phyloP scores from a whole-genome alignment of 148 eudicot species.

The Arbutus unedo region DNA sequence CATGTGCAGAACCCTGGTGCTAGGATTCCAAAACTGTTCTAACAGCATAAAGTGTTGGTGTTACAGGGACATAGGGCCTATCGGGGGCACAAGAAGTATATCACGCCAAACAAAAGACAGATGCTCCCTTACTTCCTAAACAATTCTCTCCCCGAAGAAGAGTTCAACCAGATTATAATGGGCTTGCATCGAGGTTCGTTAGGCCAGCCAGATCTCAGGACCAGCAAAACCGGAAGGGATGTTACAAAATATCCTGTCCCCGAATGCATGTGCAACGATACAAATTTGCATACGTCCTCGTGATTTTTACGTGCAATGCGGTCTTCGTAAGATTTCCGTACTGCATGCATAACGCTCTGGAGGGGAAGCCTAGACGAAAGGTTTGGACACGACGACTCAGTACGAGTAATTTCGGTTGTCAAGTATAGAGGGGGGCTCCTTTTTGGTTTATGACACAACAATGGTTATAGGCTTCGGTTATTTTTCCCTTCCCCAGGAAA shows the following conservation, averaged over 20 bases:
- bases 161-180: conserved; percentile 62
- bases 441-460: background rate
- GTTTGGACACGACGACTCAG: background rate
- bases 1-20: background rate
- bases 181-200: conserved; percentile 77
- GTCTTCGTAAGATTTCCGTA: background rate
- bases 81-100: conserved; percentile 86
- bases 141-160: conserved; percentile 65
- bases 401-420: background rate
- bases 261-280: conserved; percentile 78
- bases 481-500: background rate
- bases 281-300: conserved; percentile 17
- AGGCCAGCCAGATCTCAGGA: conserved; percentile 86
- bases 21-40: background rate
- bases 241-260: conserved; percentile 93
- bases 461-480: background rate
- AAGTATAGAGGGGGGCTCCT: background rate
- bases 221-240: conserved; percentile 71
- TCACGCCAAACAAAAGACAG: conserved; percentile 90
- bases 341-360: no score
- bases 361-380: background rate
- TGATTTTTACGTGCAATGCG: conserved; percentile 9
- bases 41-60: conserved; percentile 8
- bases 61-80: conserved; percentile 88
- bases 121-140: conserved; percentile 76